Base-by-base conservation (phyloP, 2,329 filamentous ascomycete genomes). In the Cladosporium sp. region DNA sequence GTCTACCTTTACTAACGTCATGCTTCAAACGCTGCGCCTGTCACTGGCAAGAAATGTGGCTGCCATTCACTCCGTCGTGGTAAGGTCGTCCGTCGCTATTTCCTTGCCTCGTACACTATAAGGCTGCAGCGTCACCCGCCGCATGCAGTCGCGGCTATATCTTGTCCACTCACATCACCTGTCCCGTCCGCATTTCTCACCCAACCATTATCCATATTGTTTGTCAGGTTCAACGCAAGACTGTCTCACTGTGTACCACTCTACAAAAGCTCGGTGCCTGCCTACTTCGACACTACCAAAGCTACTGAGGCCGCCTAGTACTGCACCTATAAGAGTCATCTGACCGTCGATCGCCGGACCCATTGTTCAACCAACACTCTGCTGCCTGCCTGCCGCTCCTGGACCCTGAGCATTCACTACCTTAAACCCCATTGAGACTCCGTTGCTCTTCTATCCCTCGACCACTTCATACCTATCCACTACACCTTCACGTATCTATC, bases 301-400 rank as follows among this genome's bases (percentile, higher is more conserved):
- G 28, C 23, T 51, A 61, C 60, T 54, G 59, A 63, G 59, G 59
- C 59, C 59, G 59, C 59, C 49, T 36, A 30, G 32, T 16, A 56
- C 49, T 28, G 60, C 34, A 43, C 49, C 58, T 32, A 32, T 46
- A 63, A 56, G 60, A 63, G 60, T 63, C 49, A 63, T 63, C 60
- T 63, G 60, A 63, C 60, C 25, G 60, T n/a, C 49, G 60, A 63
- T 63, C 60, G n/a, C 34, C 60, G 49, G 49, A 46, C 32, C 48
- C 60, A 63, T 63, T 56, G 60, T 54, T 30, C 30, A 63, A 63
- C 60, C 60, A 63, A 63, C 60, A 63, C 60, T 46, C 60, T 63
- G 60, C 60, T 63, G 60, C 60, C 60, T 61, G 58, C 58, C 58
- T 54, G 25, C 51, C 30, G 34, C 60, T 46, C 25, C 34, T 13